Base-by-base conservation (phyloP, 805 yeast species). In the Isabelozyma heimii region DNA sequence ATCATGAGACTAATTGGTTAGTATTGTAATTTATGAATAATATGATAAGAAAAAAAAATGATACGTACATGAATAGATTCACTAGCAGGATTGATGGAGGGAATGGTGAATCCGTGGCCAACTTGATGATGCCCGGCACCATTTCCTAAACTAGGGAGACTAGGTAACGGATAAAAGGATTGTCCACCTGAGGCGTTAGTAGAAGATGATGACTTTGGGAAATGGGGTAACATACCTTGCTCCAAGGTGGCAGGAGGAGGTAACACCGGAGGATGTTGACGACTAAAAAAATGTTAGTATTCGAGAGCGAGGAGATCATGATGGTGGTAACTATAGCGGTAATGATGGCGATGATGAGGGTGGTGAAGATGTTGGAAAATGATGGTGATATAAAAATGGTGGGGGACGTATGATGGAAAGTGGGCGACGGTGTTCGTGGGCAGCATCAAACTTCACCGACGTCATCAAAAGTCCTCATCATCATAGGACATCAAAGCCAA, bases 171-270 rank as follows among this genome's bases (percentile, higher is more conserved):
- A 55, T 78, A 79, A 47, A 73, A 73, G 35, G 64, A 69, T 64
- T 72, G 81, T 58, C 63, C 77, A 55, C 79, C 73, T 57, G 52
- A 30, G 46, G 10, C 3, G 28, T 12, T 37, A 15, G 42, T n/a
- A n/a, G 47, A 20, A 28, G 35, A 38, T 46, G 30, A n/a, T 17
- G 13, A 40, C 10, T 13, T 45, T 8, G 47, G 14, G 14, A 15
- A 16, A 13, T 30, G 26, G 13, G 14, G 10, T 41, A 40, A 74
- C 78, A 46, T 73, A 73, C 81, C 78, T 47, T 77, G 68, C 57
- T 79, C 83, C 52, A 79, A 67, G 39, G 76, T 66, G 14, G 81
- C 80, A 14, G 85, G 85, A 10, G 85, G 84, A 6, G 85, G 85
- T 52, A 81, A 69, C 14, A 81, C 83, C 9, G 84, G 84, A 6